These are phyloP conservation scores for Capsicum pubescens DNA, from an alignment of 257 asterid species.

Conservation along the genomic window DNA sequence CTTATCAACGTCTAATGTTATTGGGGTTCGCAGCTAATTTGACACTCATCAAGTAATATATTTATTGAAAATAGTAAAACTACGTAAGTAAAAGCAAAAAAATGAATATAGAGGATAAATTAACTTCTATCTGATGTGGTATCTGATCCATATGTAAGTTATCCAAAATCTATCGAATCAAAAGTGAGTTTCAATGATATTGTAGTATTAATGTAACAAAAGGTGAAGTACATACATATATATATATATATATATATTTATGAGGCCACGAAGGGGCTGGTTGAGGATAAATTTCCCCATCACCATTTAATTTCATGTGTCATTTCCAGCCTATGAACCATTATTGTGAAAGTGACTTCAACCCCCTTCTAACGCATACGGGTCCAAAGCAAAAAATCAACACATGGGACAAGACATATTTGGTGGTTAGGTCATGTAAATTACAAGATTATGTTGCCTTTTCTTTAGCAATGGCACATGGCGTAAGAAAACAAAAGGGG, in stretches of 20 bases:
- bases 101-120: not conserved
- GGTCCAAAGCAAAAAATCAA: not conserved
- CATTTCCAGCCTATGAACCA: conserved; percentile 14
- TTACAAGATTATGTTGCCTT: not conserved
- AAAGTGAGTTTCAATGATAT: not conserved
- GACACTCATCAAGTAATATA: no score
- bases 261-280: conserved; percentile 6
- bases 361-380: not conserved
- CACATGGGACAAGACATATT: not conserved
- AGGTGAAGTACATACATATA: not conserved
- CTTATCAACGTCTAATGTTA: no score
- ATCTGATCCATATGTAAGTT: not conserved
- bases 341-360: conserved; percentile 21
- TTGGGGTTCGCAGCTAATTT: no score
- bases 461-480: conserved; percentile 11
- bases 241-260: not conserved
- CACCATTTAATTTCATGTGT: conserved; percentile 31
- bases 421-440: conserved; percentile 1
- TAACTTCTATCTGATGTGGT: not conserved
- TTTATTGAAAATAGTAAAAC: no score
- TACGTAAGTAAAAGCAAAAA: not conserved
- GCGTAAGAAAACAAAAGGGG: not conserved
- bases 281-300: conserved; percentile 34
- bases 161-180: not conserved
- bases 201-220: not conserved